Evolutionary conservation across 768 basidiomycete genomes (phyloP).

Genomic region (Arthromyces matolae): DNA sequence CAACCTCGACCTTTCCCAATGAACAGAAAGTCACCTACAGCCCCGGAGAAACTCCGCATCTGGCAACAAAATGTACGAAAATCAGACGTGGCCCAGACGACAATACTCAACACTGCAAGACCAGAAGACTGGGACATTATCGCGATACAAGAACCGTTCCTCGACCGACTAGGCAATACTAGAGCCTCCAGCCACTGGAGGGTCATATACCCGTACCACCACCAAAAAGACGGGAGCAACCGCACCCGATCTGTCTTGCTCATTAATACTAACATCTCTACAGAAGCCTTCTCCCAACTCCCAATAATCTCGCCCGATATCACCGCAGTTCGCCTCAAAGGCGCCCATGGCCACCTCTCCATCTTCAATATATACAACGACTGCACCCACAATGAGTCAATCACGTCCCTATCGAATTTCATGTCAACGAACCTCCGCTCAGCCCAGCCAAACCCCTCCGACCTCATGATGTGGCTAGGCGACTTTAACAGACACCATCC

Average conservation of each 20-base stretch:
- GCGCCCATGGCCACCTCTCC: background rate
- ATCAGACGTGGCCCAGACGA: conserved; percentile 16
- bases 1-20: no score
- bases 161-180: conserved; percentile 19
- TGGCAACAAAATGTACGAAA: conserved; percentile 29
- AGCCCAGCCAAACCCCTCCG: background rate
- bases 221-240: background rate
- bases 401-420: background rate
- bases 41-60: background rate
- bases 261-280: conserved; percentile 5
- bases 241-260: background rate
- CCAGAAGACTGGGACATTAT: conserved; percentile 23
- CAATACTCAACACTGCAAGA: conserved; percentile 11
- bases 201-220: conserved; percentile 3
- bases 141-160: conserved; percentile 29
- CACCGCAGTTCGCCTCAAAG: background rate
- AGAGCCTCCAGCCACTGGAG: conserved; percentile 5
- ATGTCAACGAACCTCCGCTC: background rate
- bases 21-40: background rate
- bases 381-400: conserved; percentile 5
- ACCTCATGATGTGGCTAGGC: conserved; percentile 1
- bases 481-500: conserved; percentile 10
- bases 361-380: conserved; percentile 12
- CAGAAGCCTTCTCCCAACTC: background rate
- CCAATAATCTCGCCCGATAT: background rate